A percentile compares a stretch with the other conserved stretches of the same genome.
Conservation (phyloP, 805 yeast species). For the Yamadazyma nakazawae region DNA sequence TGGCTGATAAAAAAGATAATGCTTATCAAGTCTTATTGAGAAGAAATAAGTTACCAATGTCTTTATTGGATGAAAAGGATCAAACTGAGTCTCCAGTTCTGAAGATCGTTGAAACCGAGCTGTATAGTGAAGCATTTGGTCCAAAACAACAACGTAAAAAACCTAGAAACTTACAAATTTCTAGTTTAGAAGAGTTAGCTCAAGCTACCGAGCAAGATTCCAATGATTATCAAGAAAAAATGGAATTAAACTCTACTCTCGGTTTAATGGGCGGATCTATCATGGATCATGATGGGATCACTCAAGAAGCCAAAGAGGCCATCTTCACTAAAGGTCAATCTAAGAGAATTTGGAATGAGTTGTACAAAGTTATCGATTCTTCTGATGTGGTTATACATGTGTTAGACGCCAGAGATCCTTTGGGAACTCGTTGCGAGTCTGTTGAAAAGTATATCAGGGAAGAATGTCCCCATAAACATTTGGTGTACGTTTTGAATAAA, state of each 20-base stretch:
- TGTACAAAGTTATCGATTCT: conserved; percentile 94
- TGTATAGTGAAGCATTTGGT: conserved; percentile 79
- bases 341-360: conserved; percentile 97
- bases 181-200: conserved; percentile 78
- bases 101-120: conserved; percentile 83
- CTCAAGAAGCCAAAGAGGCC: conserved; percentile 90
- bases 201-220: conserved; percentile 53
- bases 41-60: conserved; percentile 94
- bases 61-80: conserved; percentile 84
- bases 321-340: conserved; percentile 97
- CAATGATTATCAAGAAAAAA: conserved; percentile 65
- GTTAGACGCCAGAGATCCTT: conserved; percentile 94
- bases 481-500: conserved; percentile 90
- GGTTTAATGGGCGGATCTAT: conserved; percentile 74
- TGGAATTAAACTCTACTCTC: conserved; percentile 67
- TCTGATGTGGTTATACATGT: conserved; percentile 97
- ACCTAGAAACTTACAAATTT: conserved; percentile 71
- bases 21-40: conserved; percentile 80
- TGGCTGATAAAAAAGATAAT: conserved; percentile 81
- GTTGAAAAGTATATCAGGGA: conserved; percentile 90
- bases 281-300: conserved; percentile 70
- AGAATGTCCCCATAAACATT: conserved; percentile 95
- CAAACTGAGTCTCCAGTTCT: conserved; percentile 72
- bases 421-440: conserved; percentile 91
- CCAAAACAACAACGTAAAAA: conserved; percentile 93